Percentiles rank a stretch among this genome's conserved stretches.
Evolutionary conservation across 2,329 filamentous ascomycete species (phyloP).

Genomic region (Hawksworthiomyces lignivorus): DNA sequence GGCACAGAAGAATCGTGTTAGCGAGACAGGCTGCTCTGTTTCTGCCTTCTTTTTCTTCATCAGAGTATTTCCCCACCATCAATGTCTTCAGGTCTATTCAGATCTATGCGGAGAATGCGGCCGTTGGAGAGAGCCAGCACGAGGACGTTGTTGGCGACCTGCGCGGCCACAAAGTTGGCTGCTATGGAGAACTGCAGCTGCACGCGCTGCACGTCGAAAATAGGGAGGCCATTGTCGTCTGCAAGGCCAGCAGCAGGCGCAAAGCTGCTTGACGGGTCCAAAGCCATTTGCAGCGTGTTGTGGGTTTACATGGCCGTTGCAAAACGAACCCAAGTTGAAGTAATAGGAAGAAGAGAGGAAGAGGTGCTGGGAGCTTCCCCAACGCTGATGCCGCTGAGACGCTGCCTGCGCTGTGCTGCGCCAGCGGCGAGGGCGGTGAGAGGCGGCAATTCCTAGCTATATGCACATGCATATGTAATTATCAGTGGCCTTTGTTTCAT

Average conservation of each 20-base stretch:
- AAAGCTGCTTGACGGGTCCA: slow-evolving; percentile 66
- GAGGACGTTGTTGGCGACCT: slow-evolving; percentile 95
- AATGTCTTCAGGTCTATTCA: slow-evolving; percentile 90
- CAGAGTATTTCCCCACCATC: slow-evolving; percentile 50
- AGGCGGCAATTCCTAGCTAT: slow-evolving; percentile 5
- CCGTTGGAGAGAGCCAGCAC: slow-evolving; percentile 87
- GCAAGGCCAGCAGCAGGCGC: slow-evolving; percentile 42
- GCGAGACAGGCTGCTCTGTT: no score
- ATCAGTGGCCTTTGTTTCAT: no score
- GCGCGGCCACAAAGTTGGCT: slow-evolving; percentile 90
- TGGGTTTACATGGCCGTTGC: slow-evolving; percentile 7
- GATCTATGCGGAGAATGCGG: slow-evolving; percentile 85
- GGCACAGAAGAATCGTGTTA: background rate
- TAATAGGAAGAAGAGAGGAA: slow-evolving; percentile 1
- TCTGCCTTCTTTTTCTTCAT: no score
- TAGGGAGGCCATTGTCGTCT: slow-evolving; percentile 61
- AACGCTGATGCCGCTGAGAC: background rate
- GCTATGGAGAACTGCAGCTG: slow-evolving; percentile 91
- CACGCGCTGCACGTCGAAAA: slow-evolving; percentile 90
- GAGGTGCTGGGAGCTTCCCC: slow-evolving; percentile 1
- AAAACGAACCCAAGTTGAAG: no score
- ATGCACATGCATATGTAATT: no score
- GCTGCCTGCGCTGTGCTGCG: background rate
- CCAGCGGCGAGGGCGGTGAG: slow-evolving; percentile 4
- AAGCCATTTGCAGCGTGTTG: slow-evolving; percentile 42